These are phyloP conservation scores for Chlorencoelia australis DNA, from an alignment of 2,329 filamentous ascomycete genomes.

Conservation along the genomic window DNA sequence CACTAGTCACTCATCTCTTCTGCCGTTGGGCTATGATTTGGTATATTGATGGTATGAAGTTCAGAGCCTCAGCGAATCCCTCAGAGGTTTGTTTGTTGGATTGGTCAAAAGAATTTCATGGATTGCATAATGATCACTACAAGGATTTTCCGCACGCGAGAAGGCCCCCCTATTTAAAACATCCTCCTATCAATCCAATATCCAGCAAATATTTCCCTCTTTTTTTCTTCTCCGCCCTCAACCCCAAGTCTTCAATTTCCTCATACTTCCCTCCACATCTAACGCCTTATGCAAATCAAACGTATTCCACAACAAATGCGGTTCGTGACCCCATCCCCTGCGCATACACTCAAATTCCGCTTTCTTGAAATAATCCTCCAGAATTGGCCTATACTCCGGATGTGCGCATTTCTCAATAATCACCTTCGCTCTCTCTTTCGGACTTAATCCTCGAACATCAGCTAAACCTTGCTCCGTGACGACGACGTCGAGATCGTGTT, in stretches of 20 bases:
- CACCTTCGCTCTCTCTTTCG: conserved; percentile 68
- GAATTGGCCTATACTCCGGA: conserved; percentile 73
- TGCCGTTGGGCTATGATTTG: too few relatives aligned
- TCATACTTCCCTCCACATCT: conserved; percentile 75
- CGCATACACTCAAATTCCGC: conserved; percentile 77
- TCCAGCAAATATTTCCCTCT: neutral
- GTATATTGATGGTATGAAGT: too few relatives aligned
- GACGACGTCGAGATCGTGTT: conserved; percentile 84
- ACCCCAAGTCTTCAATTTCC: conserved; percentile 28
- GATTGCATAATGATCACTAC: too few relatives aligned
- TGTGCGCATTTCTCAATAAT: conserved; percentile 85
- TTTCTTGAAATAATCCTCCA: conserved; percentile 73
- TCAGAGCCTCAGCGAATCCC: too few relatives aligned
- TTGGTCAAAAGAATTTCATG: too few relatives aligned
- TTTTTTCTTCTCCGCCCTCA: too few relatives aligned
- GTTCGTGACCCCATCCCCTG: conserved; percentile 86
- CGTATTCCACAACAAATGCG: conserved; percentile 73
- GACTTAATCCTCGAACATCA: conserved; percentile 72
- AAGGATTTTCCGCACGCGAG: too few relatives aligned
- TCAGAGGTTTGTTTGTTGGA: too few relatives aligned
- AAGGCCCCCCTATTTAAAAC: too few relatives aligned
- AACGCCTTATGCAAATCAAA: conserved; percentile 88
- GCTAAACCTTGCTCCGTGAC: conserved; percentile 70
- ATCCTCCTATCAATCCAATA: neutral
- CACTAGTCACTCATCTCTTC: too few relatives aligned